Percentiles rank a stretch among this genome's conserved stretches.
Conservation (phyloP, 176 grass and related monocot species). For the Rhynchospora breviuscula region DNA sequence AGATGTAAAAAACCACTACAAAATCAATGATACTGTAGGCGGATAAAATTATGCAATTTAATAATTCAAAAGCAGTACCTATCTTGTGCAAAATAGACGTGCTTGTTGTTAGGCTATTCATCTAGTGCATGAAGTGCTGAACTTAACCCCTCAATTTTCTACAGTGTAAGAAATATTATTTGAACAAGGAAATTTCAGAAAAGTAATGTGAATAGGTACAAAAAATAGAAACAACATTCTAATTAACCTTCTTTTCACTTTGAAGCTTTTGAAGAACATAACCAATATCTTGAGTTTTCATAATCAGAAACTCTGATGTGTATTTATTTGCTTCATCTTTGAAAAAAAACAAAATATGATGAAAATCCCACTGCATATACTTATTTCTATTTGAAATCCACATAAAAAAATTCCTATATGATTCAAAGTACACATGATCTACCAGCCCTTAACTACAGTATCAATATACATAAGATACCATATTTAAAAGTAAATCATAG, state of each 20-base stretch:
- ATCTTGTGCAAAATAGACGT: conserved; percentile 82
- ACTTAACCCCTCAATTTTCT: conserved; percentile 86
- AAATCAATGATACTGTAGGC: not conserved
- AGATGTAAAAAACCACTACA: conserved; percentile 7
- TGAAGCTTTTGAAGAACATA: conserved; percentile 75
- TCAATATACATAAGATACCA: not conserved
- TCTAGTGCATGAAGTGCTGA: conserved; percentile 73
- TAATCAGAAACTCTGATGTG: conserved; percentile 63
- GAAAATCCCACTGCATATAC: not conserved
- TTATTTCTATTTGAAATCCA: not conserved
- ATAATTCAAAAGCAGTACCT: conserved; percentile 35
- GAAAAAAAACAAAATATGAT: not conserved
- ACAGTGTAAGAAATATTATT: not conserved
- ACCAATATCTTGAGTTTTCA: conserved; percentile 90
- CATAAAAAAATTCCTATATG: not conserved
- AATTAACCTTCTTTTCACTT: conserved; percentile 78
- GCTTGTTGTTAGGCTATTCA: conserved; percentile 57
- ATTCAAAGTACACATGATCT: not conserved
- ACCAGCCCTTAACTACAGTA: not conserved
- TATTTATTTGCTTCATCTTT: conserved; percentile 86
- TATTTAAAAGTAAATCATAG: not conserved
- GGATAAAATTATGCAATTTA: not conserved
- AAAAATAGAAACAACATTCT: conserved; percentile 1
- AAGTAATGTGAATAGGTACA: not conserved
- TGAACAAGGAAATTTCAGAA: too few relatives aligned